A percentile compares a stretch with the other conserved stretches of the same genome.
Evolutionary conservation across 164 flowering plant species (phyloP).

Genomic region (Magnolia kwangsiensis): DNA sequence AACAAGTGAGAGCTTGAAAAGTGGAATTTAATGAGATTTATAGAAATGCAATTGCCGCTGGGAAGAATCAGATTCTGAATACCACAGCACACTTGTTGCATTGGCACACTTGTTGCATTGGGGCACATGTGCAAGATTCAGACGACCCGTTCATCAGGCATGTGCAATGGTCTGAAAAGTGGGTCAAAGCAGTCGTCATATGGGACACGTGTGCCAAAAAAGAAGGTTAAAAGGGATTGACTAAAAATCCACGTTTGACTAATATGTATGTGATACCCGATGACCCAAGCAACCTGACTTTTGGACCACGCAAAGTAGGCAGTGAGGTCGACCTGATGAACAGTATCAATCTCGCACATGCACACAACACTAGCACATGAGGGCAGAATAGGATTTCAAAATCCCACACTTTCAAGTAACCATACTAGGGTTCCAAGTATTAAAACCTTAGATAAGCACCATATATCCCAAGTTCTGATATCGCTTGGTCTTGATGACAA

Average conservation of each 20-base stretch:
- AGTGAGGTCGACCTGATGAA: background rate
- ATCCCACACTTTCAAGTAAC: background rate
- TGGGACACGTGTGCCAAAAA: background rate
- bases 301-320: background rate
- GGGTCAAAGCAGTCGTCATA: background rate
- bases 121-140: no score
- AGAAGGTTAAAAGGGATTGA: background rate
- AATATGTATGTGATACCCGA: background rate
- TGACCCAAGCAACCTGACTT: background rate
- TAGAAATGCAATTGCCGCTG: background rate
- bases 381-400: background rate
- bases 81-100: no score
- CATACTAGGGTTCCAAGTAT: background rate
- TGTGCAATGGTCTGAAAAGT: no score
- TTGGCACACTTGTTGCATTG: no score
- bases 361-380: background rate
- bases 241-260: background rate
- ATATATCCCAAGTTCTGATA: conserved; percentile 92
- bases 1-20: background rate
- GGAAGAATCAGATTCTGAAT: no score
- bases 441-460: conserved; percentile 78
- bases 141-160: no score
- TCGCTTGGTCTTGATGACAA: conserved; percentile 62
- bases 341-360: background rate
- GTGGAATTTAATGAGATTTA: background rate